Conservation (phyloP, 148 eudicot genomes). For the Rhododendron kiyosumense region DNA sequence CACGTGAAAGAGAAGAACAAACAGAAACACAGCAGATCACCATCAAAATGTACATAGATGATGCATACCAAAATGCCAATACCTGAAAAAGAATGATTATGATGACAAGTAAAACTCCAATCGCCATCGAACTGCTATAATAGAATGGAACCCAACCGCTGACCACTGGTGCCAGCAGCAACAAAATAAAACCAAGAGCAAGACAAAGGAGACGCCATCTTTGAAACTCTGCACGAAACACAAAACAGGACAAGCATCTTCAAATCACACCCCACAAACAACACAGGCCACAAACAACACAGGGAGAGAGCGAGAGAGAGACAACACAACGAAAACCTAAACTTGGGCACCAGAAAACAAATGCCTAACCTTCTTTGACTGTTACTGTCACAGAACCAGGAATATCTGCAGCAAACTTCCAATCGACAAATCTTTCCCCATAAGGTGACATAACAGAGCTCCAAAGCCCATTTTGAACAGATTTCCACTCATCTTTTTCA, state of each 20-base stretch:
- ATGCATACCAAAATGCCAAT: constrained; percentile 2
- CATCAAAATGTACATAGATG: neutral
- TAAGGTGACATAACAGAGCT: constrained; percentile 73
- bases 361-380: constrained; percentile 58
- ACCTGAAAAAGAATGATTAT: constrained; percentile 94
- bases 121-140: constrained; percentile 89
- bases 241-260: neutral
- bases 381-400: constrained; percentile 71
- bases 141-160: constrained; percentile 95
- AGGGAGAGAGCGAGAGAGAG: neutral
- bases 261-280: neutral
- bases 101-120: constrained; percentile 79
- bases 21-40: neutral
- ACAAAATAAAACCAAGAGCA: constrained; percentile 50
- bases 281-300: neutral
- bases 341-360: neutral
- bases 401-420: constrained; percentile 62
- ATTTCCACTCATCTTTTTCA: constrained; percentile 68
- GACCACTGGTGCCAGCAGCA: constrained; percentile 78
- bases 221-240: constrained; percentile 61
- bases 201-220: constrained; percentile 77
- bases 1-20: neutral
- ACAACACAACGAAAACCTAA: neutral
- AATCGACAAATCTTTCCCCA: constrained; percentile 69
- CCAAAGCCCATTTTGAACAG: constrained; percentile 67